phyloP scores from a whole-genome alignment of 73 alveolate genomes.

The Uronychia binucleata region DNA sequence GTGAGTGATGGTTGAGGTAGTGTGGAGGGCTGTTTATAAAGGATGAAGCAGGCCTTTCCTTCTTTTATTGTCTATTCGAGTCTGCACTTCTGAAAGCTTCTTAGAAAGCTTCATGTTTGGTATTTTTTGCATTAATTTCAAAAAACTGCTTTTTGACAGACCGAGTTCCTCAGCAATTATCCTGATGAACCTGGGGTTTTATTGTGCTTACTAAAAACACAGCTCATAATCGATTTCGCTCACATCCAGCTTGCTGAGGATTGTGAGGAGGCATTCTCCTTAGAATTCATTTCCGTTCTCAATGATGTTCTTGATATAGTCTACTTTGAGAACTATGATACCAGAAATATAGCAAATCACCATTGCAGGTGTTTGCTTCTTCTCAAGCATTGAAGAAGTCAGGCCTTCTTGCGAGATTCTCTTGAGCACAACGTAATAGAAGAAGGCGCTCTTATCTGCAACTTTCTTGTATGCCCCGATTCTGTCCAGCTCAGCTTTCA shows the following conservation, averaged over 20 bases:
- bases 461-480: slow-evolving; percentile 2
- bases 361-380: slow-evolving; percentile 11
- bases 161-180: neutral
- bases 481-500: neutral
- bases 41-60: too few species aligned
- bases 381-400: neutral
- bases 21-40: too few species aligned
- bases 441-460: slow-evolving; percentile 14
- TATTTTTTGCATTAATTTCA: neutral
- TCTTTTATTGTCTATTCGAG: neutral
- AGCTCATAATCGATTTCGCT: neutral
- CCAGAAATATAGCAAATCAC: neutral
- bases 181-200: neutral
- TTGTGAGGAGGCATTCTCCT: slow-evolving; percentile 3
- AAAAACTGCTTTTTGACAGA: neutral
- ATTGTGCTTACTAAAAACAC: neutral
- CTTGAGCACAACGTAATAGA: slow-evolving; percentile 15
- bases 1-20: too few species aligned
- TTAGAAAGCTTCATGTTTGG: neutral
- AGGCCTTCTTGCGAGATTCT: neutral
- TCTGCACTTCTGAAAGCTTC: neutral
- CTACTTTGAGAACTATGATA: slow-evolving; percentile 9
- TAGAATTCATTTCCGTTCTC: neutral
- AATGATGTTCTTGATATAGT: too few species aligned
- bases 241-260: neutral